Percentiles rank a stretch among this genome's conserved stretches.
These are phyloP conservation scores for Pneumocystis jirovecii DNA, from an alignment of 1,139 yeast genomes.

Conservation along the genomic window DNA sequence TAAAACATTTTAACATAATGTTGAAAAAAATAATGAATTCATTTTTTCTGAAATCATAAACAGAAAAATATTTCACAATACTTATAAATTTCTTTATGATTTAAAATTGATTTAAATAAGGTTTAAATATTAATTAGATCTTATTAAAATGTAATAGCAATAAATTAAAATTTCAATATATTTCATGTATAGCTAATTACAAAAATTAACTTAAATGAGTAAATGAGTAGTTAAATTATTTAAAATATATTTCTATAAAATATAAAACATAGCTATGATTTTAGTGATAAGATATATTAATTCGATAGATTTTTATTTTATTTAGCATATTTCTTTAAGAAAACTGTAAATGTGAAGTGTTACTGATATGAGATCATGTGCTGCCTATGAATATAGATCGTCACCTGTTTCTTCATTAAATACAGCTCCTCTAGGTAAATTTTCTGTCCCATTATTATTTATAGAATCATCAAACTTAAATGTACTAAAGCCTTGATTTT, in stretches of 20 bases:
- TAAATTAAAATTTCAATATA: not conserved
- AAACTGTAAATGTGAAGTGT: not conserved
- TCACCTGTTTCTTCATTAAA: constrained; percentile 74
- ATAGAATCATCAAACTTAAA: constrained; percentile 22
- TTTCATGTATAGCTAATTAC: not conserved
- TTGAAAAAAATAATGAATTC: too few relatives aligned
- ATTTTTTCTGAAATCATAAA: too few relatives aligned
- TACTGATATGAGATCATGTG: not conserved
- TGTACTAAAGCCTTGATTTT: constrained; percentile 62
- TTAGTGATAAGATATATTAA: not conserved
- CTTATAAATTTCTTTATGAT: not conserved
- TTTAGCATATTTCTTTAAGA: not conserved
- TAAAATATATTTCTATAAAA: not conserved
- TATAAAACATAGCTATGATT: not conserved
- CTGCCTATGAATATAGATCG: constrained; percentile 55
- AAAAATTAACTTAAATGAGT: not conserved
- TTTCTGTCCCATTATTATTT: constrained; percentile 20
- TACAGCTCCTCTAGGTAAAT: constrained; percentile 28
- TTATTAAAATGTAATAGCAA: not conserved
- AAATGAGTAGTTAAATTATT: not conserved
- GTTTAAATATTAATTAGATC: not conserved
- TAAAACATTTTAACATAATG: too few relatives aligned
- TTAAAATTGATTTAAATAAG: not conserved
- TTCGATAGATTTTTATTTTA: not conserved
- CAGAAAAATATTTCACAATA: not conserved